Evolutionary conservation across 2,329 filamentous ascomycete genomes (phyloP), one percentile per base, ranked within the genome.

Genomic region (Talaromyces marneffei): DNA sequence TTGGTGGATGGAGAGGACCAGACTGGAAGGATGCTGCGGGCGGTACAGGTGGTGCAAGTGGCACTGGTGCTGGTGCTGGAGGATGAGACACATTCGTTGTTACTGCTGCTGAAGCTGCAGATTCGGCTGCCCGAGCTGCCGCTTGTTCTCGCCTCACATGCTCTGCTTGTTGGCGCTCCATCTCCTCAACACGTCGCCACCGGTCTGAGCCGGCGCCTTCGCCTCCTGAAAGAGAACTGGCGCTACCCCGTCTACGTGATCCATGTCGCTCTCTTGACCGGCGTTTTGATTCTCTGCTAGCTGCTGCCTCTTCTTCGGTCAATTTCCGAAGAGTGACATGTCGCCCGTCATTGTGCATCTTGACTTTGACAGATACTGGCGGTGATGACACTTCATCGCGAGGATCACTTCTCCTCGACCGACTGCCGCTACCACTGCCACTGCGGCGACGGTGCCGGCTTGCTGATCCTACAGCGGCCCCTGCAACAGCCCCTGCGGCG

Each of bases 291-390:
- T 84, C 82, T 29, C 84, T 81, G 64, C 83, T 83, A 6, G 83
- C 83, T 9, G 82, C 83, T 14, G 84, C 84, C 75, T 87, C 85
- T 72, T 85, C 81, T 66, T 85, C 83, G 10, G 83, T 85, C 27
- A 88, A 74, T 12, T 84, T 77, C 29, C 85, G 79, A 7, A 88
- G 77, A 2, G 85, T 88, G 37, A 88, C 84, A 67, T 85, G 83
- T 7, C 84, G 79, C 25, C 84, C 84, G 65, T 87, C 84, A 62
- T 83, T 81, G 71, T 87, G 84, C 80, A 87, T 85, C 68, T 86
- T 85, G 44, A 87, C 80, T 70, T 87, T 86, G 60, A 88, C 80
- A 31, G 82, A 85, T 52, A 87, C 83, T 2, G 84, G 83, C n/a
- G 83, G 84, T 0, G 83, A 84, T 25, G 77, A 78, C 31, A 80